Conservation (phyloP, 2,329 filamentous ascomycete genomes). For the Alternaria conjuncta region DNA sequence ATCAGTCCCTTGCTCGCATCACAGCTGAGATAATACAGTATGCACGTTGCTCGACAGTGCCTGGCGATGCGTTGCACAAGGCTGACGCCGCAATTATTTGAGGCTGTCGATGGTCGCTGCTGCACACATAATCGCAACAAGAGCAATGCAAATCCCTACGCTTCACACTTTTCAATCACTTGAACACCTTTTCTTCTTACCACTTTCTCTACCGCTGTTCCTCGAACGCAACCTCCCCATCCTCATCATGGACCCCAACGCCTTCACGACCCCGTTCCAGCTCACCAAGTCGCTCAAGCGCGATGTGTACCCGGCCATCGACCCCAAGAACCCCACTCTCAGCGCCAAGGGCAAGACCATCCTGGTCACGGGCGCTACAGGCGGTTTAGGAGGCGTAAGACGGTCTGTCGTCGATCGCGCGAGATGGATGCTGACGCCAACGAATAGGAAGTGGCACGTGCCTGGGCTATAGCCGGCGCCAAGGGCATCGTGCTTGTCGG, state of each 20-base stretch:
- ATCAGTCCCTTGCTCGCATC: background rate
- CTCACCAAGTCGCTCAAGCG: conserved; percentile 23
- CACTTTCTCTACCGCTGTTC: background rate
- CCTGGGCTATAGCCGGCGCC: conserved; percentile 35
- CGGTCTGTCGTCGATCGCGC: background rate
- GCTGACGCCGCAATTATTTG: background rate
- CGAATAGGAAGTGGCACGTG: conserved; percentile 23
- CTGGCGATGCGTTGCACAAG: background rate
- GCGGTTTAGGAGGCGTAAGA: conserved; percentile 19
- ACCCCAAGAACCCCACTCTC: conserved; percentile 18
- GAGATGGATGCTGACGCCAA: background rate
- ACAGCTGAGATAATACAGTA: background rate
- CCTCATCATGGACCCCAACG: conserved; percentile 1
- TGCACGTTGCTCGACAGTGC: background rate
- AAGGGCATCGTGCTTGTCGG: conserved; percentile 31
- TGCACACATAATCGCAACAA: background rate
- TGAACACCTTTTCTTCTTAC: background rate
- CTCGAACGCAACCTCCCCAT: background rate
- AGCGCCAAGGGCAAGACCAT: conserved; percentile 26
- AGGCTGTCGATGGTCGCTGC: background rate
- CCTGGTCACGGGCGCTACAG: conserved; percentile 28
- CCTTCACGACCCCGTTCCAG: conserved; percentile 22
- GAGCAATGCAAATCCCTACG: background rate
- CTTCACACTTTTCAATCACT: background rate
- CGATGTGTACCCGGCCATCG: conserved; percentile 24